Base-by-base conservation (phyloP, 2,329 filamentous ascomycete genomes). In the Trichocomaceae sp. region DNA sequence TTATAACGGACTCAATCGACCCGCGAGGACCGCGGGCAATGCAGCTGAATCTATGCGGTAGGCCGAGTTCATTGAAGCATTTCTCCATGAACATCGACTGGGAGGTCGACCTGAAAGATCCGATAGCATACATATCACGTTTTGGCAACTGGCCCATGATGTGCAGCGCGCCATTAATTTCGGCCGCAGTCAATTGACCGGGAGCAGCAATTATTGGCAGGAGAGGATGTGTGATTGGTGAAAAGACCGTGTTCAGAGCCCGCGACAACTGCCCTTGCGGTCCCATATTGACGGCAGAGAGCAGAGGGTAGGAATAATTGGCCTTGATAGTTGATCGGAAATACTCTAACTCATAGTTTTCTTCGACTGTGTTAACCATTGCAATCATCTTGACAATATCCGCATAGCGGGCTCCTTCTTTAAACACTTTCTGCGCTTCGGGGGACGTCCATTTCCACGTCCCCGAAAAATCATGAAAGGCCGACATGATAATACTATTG, bases 361-460 rank as follows among this genome's bases (percentile, higher is more conserved):
- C 88, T 65, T 90, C 88, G 66, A 87, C 84, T 41, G 86, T 85
- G 66, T 84, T 86, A 65, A 90, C 88, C 65, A 91, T 85, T 31
- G 86, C 84, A 64, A 93, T 93, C 87, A 95, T 93, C 75, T 93
- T 95, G 65, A 95, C 85, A 55, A 95, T 88, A 68, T 95, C 88
- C 47, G 87, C 86, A 61, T 90, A 90, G 56, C 83, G 82, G 47
- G 82, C 81, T 8, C 86, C 88, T 61, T 85, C 80, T 57, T 82
- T 76, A 62, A 91, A 95, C 3, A 92, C 79, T 10, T 80, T 75
- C 63, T 87, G 82, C 1, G 88, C 88, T 61, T 87, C 80, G 6
- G 80, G 72, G 0, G 87, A 88, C 0, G 86, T 86, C 89, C 89
- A 95, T 64, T 85, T 88, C 77, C 92, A 92, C 0, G 78, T 85